Base-by-base conservation (phyloP, 257 asterid genomes). In the Rhazya stricta region DNA sequence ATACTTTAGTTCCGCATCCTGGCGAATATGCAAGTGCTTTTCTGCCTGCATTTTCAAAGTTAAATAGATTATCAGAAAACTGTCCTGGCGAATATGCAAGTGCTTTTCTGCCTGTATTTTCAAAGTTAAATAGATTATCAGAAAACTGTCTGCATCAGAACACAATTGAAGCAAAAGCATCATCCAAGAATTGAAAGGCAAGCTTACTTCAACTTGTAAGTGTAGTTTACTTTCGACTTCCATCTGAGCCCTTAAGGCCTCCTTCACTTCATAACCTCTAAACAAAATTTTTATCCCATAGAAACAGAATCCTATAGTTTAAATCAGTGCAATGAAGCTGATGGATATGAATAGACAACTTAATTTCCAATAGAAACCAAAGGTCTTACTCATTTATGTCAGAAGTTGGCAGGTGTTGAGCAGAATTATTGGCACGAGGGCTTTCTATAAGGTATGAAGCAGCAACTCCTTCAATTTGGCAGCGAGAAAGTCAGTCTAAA, bases 221-320 rank as follows among this genome's bases (percentile, higher is more conserved):
- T 92, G 96, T 36, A 92, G 88, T 79, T 92, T 87, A 81, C 96
- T 92, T 77, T 92, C 93, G 77, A 92, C 97, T 88, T 92, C 97
- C 97, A 92, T 92, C 73, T 92, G 97, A 68, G 90, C 96, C 86
- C 97, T 85, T 77, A 92, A 78, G 39, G 97, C 97, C 87, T 92
- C 97, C 88, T 92, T 90, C 58, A 92, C 96, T 85, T 87, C 96
- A 81, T 86, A 89, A 76, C 96, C 97, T 89, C 97, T 92, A 74
- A 7, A 67, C 66, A 80, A 79, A 72, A 79, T 73, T 77, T 73
- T 32, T 74, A 74, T 56, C 48, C 56, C 68, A 74, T 71, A 73
- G 45, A 67, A 54, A 51, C 57, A 41, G 25, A 19, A 19, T 65
- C 36, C 60, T 58, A 63, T 58, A 61, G 57, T n/a, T 72, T 65